Evolutionary conservation across 768 basidiomycete species (phyloP).

Genomic region (Thelephora ganbajun): DNA sequence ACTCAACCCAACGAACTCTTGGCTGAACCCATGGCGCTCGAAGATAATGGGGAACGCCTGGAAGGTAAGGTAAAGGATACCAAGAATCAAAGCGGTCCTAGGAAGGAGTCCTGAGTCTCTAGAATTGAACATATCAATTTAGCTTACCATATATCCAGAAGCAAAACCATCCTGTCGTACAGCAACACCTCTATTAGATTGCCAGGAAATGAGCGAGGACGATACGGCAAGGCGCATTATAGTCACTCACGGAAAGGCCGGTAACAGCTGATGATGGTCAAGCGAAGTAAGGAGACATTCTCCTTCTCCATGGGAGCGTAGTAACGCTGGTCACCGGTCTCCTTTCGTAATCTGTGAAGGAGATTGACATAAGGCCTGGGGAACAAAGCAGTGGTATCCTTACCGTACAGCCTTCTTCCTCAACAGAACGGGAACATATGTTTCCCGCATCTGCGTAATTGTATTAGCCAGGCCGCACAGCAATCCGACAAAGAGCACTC

Average conservation of each 20-base stretch:
- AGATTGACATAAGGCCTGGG: background rate
- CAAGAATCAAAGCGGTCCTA: slow-evolving; percentile 23
- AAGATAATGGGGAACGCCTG: slow-evolving; percentile 46
- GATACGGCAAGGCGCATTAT: background rate
- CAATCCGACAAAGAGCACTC: slow-evolving; percentile 7
- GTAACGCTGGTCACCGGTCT: slow-evolving; percentile 35
- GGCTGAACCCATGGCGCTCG: slow-evolving; percentile 32
- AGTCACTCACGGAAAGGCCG: slow-evolving; percentile 49
- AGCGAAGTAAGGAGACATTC: slow-evolving; percentile 25
- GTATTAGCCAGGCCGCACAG: background rate
- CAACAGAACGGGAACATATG: slow-evolving; percentile 43
- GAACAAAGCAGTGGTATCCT: background rate
- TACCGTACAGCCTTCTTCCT: slow-evolving; percentile 42
- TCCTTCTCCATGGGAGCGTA: slow-evolving; percentile 42
- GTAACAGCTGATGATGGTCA: slow-evolving; percentile 41
- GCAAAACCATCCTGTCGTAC: slow-evolving; percentile 55
- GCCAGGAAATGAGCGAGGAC: background rate
- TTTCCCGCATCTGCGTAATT: slow-evolving; percentile 48
- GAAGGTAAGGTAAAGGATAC: slow-evolving; percentile 29
- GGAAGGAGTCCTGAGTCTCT: background rate
- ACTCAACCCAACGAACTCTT: slow-evolving; percentile 28
- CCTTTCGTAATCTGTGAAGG: slow-evolving; percentile 29
- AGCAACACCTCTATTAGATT: slow-evolving; percentile 33
- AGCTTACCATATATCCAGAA: slow-evolving; percentile 49
- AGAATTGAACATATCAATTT: slow-evolving; percentile 1